Base-by-base conservation (phyloP, 2,329 filamentous ascomycete species). In the Aspergillus sp. region DNA sequence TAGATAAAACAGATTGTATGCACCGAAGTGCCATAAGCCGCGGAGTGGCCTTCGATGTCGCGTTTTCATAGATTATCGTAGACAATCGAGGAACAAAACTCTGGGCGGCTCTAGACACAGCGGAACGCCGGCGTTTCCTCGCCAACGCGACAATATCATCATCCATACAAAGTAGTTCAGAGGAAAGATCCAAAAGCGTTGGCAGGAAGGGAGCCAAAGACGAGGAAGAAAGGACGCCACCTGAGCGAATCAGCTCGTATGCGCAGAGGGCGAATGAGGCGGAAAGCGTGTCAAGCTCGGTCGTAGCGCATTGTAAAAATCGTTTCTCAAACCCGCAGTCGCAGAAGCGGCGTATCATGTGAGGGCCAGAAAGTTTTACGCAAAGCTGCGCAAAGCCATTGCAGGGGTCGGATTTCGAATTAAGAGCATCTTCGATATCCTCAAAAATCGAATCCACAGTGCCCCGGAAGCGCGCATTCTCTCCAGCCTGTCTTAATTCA, bases 251-350 rank as follows among this genome's bases (percentile, higher is more conserved):
- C 12, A 64, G 35, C 10, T 39, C 47, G 38, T 53, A 61, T 5
- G 52, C 51, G 37, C 52, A 57, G 8, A 56, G 37, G 26, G 47
- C 43, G 16, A 64, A 42, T 10, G 52, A 51, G 10, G 42, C 37
- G 14, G 51, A 52, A 12, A 62, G 37, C 22, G 52, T 43, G 50
- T 86, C 81, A 1, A 67, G 58, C 47, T 80, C 74, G 30, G 67
- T 64, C 1, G 67, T 69, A 7, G 82, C 65, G 26, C 74, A 71
- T 27, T 72, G 67, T 32, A 86, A 72, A 11, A 95, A 66, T 17
- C 72, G 73, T 33, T 77, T 71, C 40, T 85, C 82, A 35, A 82
- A 75, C 5, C 77, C 75, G 43, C 85, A 79, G 40, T 86, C 79
- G 13, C 82, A 70, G 47, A 94, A 86, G 17, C 59, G 57, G n/a